phyloP scores from a whole-genome alignment of 495 filamentous ascomycete species.

The Penicillium flavigenum region DNA sequence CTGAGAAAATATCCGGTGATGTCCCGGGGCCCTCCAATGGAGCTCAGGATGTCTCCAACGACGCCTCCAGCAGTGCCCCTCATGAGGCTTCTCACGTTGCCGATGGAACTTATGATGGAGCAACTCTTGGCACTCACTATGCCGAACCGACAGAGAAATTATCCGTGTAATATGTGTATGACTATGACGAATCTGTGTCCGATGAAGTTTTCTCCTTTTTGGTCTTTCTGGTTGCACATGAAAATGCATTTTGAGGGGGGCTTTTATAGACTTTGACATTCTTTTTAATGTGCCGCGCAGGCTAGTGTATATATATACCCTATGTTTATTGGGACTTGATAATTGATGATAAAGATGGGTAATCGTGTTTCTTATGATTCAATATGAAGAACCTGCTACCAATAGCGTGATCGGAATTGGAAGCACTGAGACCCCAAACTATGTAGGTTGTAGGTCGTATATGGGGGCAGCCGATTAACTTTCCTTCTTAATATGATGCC shows the following conservation, averaged over 20 bases:
- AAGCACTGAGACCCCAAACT: too few relatives aligned
- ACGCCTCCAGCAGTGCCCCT: background rate
- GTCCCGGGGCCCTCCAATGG: background rate
- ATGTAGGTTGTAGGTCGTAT: too few relatives aligned
- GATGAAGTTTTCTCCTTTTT: background rate
- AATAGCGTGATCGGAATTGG: too few relatives aligned
- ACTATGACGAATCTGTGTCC: background rate
- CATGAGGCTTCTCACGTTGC: background rate
- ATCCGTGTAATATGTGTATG: conserved; percentile 7
- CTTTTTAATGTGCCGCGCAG: background rate
- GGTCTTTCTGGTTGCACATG: conserved; percentile 3
- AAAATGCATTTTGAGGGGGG: conserved; percentile 2
- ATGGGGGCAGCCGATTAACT: too few relatives aligned
- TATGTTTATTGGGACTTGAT: too few relatives aligned
- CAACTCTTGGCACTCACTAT: background rate
- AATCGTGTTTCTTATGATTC: too few relatives aligned
- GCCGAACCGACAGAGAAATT: conserved; percentile 1
- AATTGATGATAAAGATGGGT: too few relatives aligned
- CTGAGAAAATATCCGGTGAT: conserved; percentile 2
- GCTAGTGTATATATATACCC: background rate
- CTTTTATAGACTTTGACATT: conserved; percentile 6
- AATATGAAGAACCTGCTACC: too few relatives aligned
- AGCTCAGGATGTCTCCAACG: background rate
- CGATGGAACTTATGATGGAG: background rate
- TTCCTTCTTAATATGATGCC: too few relatives aligned